Conservation (phyloP, 2,329 filamentous ascomycete genomes). For the Paraphoma chrysanthemicola region DNA sequence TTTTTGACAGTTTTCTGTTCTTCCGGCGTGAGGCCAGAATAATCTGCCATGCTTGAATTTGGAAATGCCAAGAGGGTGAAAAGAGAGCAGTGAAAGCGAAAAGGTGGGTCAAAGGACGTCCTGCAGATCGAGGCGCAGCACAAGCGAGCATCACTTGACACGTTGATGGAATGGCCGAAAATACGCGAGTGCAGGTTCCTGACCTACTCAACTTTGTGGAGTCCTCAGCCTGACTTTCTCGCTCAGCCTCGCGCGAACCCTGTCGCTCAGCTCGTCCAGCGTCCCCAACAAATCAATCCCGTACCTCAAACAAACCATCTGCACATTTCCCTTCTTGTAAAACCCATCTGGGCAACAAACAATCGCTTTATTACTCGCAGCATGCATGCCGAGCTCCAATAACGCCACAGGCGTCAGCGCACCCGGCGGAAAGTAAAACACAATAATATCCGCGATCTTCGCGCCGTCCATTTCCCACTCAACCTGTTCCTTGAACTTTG, state of each 20-base stretch:
- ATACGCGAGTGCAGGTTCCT: background rate
- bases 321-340: slow-evolving; percentile 67
- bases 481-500: slow-evolving; percentile 63
- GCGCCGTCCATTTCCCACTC: slow-evolving; percentile 69
- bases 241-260: slow-evolving; percentile 35
- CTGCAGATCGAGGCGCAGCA: background rate
- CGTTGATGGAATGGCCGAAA: background rate
- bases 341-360: slow-evolving; percentile 63
- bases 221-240: background rate
- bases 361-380: slow-evolving; percentile 52
- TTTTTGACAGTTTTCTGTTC: background rate
- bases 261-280: slow-evolving; percentile 49
- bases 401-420: slow-evolving; percentile 64
- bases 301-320: slow-evolving; percentile 59
- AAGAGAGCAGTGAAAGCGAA: background rate
- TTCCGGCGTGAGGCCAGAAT: background rate
- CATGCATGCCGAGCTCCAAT: slow-evolving; percentile 66
- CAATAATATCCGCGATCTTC: slow-evolving; percentile 61
- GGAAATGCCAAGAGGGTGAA: background rate
- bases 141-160: background rate
- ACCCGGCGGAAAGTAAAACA: slow-evolving; percentile 62
- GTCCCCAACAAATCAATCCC: slow-evolving; percentile 54
- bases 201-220: no score
- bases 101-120: background rate
- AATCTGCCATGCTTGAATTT: background rate